A percentile compares a stretch with the other conserved stretches of the same genome.
Evolutionary conservation across 257 asterid species (phyloP).

Genomic region (Scutellaria galericulata): DNA sequence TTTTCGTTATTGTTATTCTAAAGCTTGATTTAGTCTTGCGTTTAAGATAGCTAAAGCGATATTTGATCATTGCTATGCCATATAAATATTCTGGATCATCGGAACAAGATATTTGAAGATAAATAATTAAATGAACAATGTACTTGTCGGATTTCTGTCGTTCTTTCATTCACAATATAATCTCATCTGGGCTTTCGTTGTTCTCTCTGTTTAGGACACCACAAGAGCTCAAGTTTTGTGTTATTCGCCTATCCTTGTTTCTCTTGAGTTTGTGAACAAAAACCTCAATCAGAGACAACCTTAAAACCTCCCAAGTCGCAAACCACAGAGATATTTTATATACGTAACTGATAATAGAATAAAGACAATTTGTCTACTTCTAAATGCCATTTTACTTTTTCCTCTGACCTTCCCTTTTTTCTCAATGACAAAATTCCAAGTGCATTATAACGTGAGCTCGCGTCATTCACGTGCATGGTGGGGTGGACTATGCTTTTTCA

Average conservation of each 20-base stretch:
- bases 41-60: slow-evolving; percentile 3
- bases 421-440: not conserved
- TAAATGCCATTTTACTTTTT: not conserved
- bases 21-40: slow-evolving; percentile 10
- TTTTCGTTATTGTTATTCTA: not conserved
- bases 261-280: slow-evolving; percentile 3
- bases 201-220: slow-evolving; percentile 11
- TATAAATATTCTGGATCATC: not conserved
- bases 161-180: slow-evolving; percentile 2
- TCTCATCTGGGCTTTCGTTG: not conserved
- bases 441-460: slow-evolving; percentile 2
- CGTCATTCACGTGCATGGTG: not conserved
- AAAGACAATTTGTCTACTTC: slow-evolving; percentile 3
- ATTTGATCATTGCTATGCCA: slow-evolving; percentile 10
- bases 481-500: slow-evolving; percentile 7
- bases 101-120: too few species aligned
- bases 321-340: not conserved
- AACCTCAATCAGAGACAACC: not conserved
- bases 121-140: not conserved
- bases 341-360: not conserved
- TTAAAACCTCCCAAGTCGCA: not conserved
- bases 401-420: not conserved
- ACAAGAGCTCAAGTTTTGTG: not conserved
- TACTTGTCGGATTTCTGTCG: not conserved
- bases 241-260: not conserved